Evolutionary conservation across 1,139 yeast genomes (phyloP).

Genomic region (Candida smagusa): DNA sequence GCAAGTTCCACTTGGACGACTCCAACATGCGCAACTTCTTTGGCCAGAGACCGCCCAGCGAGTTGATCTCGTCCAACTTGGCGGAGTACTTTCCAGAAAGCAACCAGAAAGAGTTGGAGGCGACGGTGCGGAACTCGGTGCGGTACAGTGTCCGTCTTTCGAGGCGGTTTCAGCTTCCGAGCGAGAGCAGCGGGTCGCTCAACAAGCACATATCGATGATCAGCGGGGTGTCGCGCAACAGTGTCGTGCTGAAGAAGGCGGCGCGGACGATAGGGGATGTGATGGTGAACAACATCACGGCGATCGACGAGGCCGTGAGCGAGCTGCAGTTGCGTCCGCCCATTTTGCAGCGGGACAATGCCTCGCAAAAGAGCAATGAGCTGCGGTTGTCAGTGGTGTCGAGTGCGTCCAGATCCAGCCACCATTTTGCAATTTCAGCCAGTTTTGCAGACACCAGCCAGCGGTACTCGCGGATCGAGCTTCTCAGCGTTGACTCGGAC

Average conservation of each 20-base stretch:
- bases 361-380: neutral
- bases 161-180: slow-evolving; percentile 31
- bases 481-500: slow-evolving; percentile 18
- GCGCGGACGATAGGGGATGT: slow-evolving; percentile 63
- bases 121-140: slow-evolving; percentile 81
- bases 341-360: slow-evolving; percentile 20
- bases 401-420: neutral
- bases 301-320: slow-evolving; percentile 55
- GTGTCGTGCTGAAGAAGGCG: slow-evolving; percentile 16
- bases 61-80: slow-evolving; percentile 82
- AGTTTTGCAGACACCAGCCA: neutral
- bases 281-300: slow-evolving; percentile 54
- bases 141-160: slow-evolving; percentile 68
- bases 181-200: slow-evolving; percentile 21
- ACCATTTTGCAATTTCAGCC: neutral
- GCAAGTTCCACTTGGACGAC: slow-evolving; percentile 3
- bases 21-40: slow-evolving; percentile 53
- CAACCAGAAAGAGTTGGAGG: slow-evolving; percentile 65
- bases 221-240: slow-evolving; percentile 13
- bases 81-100: slow-evolving; percentile 92
- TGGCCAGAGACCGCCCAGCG: slow-evolving; percentile 93
- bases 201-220: slow-evolving; percentile 21
- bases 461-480: neutral
- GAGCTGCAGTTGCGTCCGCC: slow-evolving; percentile 15
- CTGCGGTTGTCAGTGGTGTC: neutral